phyloP scores from a whole-genome alignment of 148 eudicot genomes.

The Rhododendron griersonianum region DNA sequence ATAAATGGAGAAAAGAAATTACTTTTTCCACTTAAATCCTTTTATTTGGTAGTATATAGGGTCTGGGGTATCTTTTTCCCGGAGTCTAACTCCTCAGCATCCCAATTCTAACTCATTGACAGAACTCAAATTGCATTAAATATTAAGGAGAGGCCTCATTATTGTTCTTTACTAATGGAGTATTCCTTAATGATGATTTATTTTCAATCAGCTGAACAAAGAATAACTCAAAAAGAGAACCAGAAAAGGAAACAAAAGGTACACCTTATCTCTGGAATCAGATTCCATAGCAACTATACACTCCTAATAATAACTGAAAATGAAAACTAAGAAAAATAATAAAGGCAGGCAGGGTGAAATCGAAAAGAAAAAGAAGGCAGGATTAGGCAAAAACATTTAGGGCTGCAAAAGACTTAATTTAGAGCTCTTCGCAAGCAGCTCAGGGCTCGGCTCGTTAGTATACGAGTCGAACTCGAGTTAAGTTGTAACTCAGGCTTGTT shows the following conservation, averaged over 20 bases:
- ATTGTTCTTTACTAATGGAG: background rate
- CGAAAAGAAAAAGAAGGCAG: background rate
- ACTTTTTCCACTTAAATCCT: background rate
- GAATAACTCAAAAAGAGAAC: background rate
- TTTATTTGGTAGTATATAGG: background rate
- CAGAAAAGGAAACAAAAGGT: background rate
- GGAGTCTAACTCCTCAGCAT: background rate
- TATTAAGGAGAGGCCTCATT: background rate
- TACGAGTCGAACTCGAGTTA: background rate
- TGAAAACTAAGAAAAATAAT: background rate
- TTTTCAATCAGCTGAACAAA: background rate
- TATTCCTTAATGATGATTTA: background rate
- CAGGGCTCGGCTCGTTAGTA: background rate
- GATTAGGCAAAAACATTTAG: background rate
- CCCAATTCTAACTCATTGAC: background rate
- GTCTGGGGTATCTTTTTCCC: background rate
- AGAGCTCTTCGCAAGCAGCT: background rate
- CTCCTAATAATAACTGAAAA: background rate
- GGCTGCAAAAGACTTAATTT: background rate
- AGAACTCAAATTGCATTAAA: background rate
- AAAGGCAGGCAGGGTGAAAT: background rate
- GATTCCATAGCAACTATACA: background rate
- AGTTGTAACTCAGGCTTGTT: background rate
- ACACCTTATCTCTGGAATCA: conserved; percentile 1
- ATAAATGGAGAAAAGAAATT: background rate